These are phyloP conservation scores for Domatiomyces catenatus DNA, from an alignment of 2,329 filamentous ascomycete species.

Conservation along the genomic window DNA sequence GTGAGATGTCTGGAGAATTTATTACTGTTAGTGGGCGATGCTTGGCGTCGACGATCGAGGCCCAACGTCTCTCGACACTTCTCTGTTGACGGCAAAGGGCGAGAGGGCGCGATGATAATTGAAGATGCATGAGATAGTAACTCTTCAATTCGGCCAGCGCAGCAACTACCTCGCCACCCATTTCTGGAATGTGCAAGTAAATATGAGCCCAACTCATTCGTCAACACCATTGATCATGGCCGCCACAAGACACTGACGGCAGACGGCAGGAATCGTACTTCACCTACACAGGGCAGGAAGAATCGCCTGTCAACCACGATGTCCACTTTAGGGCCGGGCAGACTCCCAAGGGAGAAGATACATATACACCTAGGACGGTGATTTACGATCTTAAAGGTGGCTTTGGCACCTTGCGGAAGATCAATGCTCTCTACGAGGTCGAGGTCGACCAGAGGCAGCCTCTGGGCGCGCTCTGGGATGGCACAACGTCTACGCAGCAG, in stretches of 20 bases:
- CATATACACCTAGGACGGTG: constrained; percentile 77
- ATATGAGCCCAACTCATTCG: background rate
- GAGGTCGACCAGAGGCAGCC: constrained; percentile 23
- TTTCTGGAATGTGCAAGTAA: constrained; percentile 90
- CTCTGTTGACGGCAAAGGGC: background rate
- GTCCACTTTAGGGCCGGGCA: constrained; percentile 77
- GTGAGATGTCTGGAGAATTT: too few species aligned
- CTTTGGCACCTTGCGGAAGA: constrained; percentile 74
- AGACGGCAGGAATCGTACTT: constrained; percentile 77
- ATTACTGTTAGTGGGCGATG: too few species aligned
- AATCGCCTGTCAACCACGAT: constrained; percentile 60
- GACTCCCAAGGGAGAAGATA: constrained; percentile 71
- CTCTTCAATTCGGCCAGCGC: constrained; percentile 79
- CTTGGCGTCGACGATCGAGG: background rate
- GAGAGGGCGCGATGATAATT: background rate
- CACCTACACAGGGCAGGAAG: constrained; percentile 57
- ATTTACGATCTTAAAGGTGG: constrained; percentile 92
- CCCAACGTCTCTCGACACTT: background rate
- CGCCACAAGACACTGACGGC: background rate
- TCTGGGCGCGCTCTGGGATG: constrained; percentile 28
- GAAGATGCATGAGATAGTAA: constrained; percentile 84
- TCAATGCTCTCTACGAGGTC: constrained; percentile 72
- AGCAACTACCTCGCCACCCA: constrained; percentile 90
- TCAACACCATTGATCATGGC: background rate
- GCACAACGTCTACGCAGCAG: constrained; percentile 43